Evolutionary conservation across 1,284 basidiomycete genomes (phyloP), one percentile per base, ranked within the genome.

Genomic region (Microbotryomycetes sp.): DNA sequence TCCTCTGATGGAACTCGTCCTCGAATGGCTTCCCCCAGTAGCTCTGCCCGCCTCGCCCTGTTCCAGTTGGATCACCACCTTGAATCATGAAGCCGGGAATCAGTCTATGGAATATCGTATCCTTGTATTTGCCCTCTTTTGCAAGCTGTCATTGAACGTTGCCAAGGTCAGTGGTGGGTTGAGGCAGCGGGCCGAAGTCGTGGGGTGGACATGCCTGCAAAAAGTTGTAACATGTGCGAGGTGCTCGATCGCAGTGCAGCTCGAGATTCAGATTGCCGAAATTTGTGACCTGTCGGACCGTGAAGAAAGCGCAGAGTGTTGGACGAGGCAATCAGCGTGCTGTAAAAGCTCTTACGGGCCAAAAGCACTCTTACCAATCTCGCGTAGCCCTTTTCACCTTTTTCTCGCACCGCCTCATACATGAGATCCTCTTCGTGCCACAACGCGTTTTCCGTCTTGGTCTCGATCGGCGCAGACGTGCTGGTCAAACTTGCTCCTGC

Each of bases 161-260:
- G n/a, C n/a, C n/a, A n/a, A 16, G 9, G 13, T 47, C 45, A 16
- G 24, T 30, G 3, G 9, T 7, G 2, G 21, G 18, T 4, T 11
- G 31, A 26, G 7, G 21, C 9, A 30, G 21, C 45, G 48, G 16
- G 45, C 73, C 79, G 53, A n/a, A 23, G 41, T 66, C 90, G 4
- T 91, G 91, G 45, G 84, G 78, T 66, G 84, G 83, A 0, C 92
- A 89, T 3, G 96, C 81, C 83, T 88, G 88, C 21, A 98, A 78
- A 76, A 97, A 98, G 76, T 98, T 98, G 76, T 97, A 98, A 72
- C 92, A 94, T 1, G 94, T 97, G 77, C 94, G 93, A 0, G 94
- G 94, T 5, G 93, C 94, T 84, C 89, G 89, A 75, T 92, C 89
- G 73, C 89, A 92, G 72, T 87, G 93, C 16, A 98, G 79, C 75